Percentiles rank a stretch among this genome's conserved stretches.
phyloP scores from a whole-genome alignment of 139 green algal genomes.

The Limnomonas spitsbergensis region DNA sequence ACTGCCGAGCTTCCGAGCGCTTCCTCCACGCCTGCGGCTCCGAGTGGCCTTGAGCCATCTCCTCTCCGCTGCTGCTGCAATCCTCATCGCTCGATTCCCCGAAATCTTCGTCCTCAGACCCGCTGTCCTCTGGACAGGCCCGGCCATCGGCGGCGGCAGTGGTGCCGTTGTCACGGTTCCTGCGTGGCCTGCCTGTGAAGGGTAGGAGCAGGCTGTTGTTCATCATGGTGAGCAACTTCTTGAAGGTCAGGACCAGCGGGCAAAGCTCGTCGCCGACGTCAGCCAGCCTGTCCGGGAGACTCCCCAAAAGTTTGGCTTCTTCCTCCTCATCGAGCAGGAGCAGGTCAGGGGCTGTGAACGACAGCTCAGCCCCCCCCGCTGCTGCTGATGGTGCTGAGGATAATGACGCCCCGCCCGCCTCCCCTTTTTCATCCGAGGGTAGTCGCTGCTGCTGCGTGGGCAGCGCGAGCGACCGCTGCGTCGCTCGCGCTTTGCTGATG shows the following conservation, averaged over 20 bases:
- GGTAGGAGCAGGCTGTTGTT: conserved; percentile 19
- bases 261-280: conserved; percentile 15
- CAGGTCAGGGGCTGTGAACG: background rate
- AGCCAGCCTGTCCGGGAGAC: conserved; percentile 4
- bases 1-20: no score
- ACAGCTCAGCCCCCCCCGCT: background rate
- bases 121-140: no score
- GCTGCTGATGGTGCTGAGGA: background rate
- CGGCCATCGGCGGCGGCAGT: no score
- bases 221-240: conserved; percentile 37
- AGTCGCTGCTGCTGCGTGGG: background rate
- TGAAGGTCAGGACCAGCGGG: conserved; percentile 41
- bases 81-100: no score
- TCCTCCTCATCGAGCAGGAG: conserved; percentile 19
- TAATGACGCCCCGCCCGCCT: background rate
- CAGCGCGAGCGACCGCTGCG: no score
- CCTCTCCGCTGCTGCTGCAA: background rate
- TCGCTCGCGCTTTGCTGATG: background rate
- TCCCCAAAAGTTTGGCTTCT: background rate
- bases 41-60: no score
- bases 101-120: no score
- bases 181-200: no score
- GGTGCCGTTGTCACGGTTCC: no score
- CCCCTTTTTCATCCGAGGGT: conserved; percentile 3
- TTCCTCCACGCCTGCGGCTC: no score